phyloP scores from a whole-genome alignment of 352 stramenopile genomes.

The Globisporangium carolinianum region DNA sequence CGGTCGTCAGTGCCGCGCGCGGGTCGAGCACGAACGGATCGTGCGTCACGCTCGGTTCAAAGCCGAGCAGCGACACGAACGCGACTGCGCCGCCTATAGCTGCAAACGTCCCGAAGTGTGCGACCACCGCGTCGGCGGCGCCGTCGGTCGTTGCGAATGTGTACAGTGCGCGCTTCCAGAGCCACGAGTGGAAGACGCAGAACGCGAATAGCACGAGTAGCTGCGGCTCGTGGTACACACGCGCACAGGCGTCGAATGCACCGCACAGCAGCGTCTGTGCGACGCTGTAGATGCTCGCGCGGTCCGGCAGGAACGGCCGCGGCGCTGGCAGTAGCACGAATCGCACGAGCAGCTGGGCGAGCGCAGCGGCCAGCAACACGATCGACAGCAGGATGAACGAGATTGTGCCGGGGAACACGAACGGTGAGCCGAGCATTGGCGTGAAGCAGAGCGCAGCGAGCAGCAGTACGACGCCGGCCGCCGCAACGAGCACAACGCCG shows the following conservation, averaged over 20 bases:
- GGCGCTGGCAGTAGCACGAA: slow-evolving; percentile 38
- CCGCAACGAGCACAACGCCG: slow-evolving; percentile 30
- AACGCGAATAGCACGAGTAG: slow-evolving; percentile 32
- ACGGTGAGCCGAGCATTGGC: slow-evolving; percentile 22
- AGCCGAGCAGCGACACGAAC: slow-evolving; percentile 33
- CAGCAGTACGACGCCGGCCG: slow-evolving; percentile 11
- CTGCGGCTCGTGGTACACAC: slow-evolving; percentile 36
- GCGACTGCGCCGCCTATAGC: slow-evolving; percentile 28
- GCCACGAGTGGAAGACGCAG: slow-evolving; percentile 37
- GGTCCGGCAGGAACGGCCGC: slow-evolving; percentile 15
- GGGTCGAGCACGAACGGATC: slow-evolving; percentile 52
- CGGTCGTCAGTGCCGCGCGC: slow-evolving; percentile 22
- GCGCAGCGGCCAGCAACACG: slow-evolving; percentile 15
- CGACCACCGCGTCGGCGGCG: background rate
- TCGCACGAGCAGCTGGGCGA: slow-evolving; percentile 30
- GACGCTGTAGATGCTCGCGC: slow-evolving; percentile 16
- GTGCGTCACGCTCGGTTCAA: slow-evolving; percentile 33
- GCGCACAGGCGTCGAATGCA: slow-evolving; percentile 20
- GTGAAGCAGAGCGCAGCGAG: slow-evolving; percentile 23
- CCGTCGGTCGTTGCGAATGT: slow-evolving; percentile 1
- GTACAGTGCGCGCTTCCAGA: slow-evolving; percentile 30
- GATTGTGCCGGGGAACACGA: slow-evolving; percentile 21
- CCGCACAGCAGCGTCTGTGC: slow-evolving; percentile 33
- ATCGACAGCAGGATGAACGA: slow-evolving; percentile 17
- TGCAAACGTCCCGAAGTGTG: slow-evolving; percentile 29